phyloP scores from a whole-genome alignment of 148 eudicot genomes.

The Salicornia ramosissima region DNA sequence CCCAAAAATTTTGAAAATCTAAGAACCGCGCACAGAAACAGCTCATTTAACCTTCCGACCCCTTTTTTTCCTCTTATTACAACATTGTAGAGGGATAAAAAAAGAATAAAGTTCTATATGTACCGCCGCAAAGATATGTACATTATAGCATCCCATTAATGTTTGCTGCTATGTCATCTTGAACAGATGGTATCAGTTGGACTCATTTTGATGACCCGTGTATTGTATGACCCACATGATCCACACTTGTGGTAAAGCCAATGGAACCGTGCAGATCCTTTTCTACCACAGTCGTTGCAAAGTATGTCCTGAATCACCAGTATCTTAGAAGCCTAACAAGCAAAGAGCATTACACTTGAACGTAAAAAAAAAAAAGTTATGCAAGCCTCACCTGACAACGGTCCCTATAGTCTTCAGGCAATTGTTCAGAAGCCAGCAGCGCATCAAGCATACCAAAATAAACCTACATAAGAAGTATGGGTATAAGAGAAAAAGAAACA shows the following conservation, averaged over 20 bases:
- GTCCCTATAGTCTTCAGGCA: conserved; percentile 85
- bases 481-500: not conserved
- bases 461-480: conserved; percentile 42
- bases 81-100: conserved; percentile 4
- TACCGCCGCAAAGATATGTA: conserved; percentile 25
- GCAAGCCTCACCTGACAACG: conserved; percentile 60
- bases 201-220: conserved; percentile 71
- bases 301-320: conserved; percentile 60
- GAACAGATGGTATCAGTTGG: conserved; percentile 38
- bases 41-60: conserved; percentile 2
- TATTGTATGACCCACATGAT: conserved; percentile 87
- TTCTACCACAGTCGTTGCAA: conserved; percentile 89
- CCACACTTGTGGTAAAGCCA: conserved; percentile 98
- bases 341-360: not conserved
- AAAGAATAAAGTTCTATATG: conserved; percentile 16
- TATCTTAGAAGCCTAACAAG: not conserved
- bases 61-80: not conserved
- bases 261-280: conserved; percentile 78
- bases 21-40: not conserved
- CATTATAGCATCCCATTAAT: conserved; percentile 13
- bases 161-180: conserved; percentile 15
- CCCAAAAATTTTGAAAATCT: conserved; percentile 23
- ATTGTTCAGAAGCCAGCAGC: conserved; percentile 81
- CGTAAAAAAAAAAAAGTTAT: not conserved
- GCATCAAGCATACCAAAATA: conserved; percentile 98